Conservation (phyloP, 306 rosid species). For the Pyrus bretschneideri region DNA sequence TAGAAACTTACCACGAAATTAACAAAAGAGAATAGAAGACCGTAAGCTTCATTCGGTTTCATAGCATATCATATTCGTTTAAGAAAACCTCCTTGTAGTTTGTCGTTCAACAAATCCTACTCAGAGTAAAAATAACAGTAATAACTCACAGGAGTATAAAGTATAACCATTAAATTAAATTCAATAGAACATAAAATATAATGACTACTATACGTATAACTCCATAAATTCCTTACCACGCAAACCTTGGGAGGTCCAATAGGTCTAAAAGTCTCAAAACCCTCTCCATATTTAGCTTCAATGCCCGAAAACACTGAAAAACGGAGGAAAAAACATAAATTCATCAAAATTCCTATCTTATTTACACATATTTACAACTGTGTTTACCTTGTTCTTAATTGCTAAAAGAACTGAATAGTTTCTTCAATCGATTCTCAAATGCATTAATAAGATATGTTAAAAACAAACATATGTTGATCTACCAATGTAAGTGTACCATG, state of each 20-base stretch:
- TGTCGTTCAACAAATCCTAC: slow-evolving; percentile 92
- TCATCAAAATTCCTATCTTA: neutral
- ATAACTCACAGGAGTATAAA: slow-evolving; percentile 9
- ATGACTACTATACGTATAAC: neutral
- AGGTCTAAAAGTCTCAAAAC: slow-evolving; percentile 85
- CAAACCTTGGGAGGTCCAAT: slow-evolving; percentile 90
- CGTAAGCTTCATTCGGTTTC: slow-evolving; percentile 99
- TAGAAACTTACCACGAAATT: slow-evolving; percentile 72
- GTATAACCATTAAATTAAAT: slow-evolving; percentile 3
- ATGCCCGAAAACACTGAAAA: slow-evolving; percentile 53
- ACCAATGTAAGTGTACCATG: too few species aligned
- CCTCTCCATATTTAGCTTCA: slow-evolving; percentile 99
- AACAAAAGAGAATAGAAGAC: slow-evolving; percentile 92
- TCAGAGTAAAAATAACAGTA: slow-evolving; percentile 31
- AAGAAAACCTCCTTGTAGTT: slow-evolving; percentile 88
- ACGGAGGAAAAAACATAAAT: neutral
- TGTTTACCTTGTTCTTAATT: too few species aligned
- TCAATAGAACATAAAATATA: neutral
- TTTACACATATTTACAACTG: too few species aligned
- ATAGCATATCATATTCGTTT: slow-evolving; percentile 88
- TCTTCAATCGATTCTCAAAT: too few species aligned
- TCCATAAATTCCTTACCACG: slow-evolving; percentile 52
- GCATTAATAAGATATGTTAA: too few species aligned
- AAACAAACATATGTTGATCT: too few species aligned
- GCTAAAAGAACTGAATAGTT: too few species aligned